phyloP scores from a whole-genome alignment of 176 grass and related monocot genomes.

The Zizania latifolia region DNA sequence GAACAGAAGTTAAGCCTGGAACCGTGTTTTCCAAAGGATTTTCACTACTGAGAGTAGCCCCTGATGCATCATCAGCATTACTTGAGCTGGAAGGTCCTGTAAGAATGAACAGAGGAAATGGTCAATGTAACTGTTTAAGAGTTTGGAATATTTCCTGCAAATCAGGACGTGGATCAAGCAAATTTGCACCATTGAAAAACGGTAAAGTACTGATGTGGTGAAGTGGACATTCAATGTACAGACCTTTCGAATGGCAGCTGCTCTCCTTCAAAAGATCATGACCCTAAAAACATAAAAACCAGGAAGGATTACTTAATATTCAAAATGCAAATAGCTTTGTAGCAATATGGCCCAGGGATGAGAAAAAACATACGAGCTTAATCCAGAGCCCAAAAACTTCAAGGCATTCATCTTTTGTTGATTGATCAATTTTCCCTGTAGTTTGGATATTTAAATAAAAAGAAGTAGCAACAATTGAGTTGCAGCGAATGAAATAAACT shows the following conservation, averaged over 20 bases:
- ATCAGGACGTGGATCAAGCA: background rate
- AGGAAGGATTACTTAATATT: constrained; percentile 15
- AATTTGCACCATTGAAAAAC: background rate
- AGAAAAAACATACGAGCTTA: constrained; percentile 55
- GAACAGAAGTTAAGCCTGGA: background rate
- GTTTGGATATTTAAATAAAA: constrained; percentile 20
- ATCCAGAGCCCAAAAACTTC: constrained; percentile 82
- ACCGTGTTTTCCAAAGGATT: constrained; percentile 35
- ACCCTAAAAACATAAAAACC: constrained; percentile 49
- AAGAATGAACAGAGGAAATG: background rate
- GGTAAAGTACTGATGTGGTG: background rate
- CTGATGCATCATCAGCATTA: constrained; percentile 19
- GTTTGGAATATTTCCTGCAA: background rate
- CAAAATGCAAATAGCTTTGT: constrained; percentile 8
- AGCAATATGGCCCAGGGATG: background rate
- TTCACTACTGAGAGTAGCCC: constrained; percentile 21
- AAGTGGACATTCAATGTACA: constrained; percentile 21
- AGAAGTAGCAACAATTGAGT: background rate
- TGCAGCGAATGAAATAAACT: background rate
- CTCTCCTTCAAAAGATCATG: constrained; percentile 71
- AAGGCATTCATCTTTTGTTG: constrained; percentile 93
- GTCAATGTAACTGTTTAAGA: constrained; percentile 6
- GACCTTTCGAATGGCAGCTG: constrained; percentile 46
- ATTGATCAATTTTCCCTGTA: constrained; percentile 97
- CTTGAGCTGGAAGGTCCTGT: constrained; percentile 20